A percentile compares a stretch with the other conserved stretches of the same genome.
Conservation (phyloP, 805 yeast species). For the Kluyveromyces dobzhanskii region DNA sequence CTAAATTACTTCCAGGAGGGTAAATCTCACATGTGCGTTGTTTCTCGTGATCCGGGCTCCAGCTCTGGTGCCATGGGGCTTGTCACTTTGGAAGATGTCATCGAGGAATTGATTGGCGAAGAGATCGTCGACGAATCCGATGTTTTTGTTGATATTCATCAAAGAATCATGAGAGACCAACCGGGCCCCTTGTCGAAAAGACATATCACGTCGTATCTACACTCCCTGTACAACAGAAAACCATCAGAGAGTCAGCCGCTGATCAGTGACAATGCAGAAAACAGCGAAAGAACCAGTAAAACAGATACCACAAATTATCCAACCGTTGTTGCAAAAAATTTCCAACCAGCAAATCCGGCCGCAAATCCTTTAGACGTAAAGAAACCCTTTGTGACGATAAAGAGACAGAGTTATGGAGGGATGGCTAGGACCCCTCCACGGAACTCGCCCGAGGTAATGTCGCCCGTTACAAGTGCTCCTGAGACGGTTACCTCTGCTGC, state of each 20-base stretch:
- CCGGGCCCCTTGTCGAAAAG: conserved; percentile 72
- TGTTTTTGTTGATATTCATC: conserved; percentile 84
- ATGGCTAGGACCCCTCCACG: conserved; percentile 2
- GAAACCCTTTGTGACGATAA: conserved; percentile 60
- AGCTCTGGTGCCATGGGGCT: conserved; percentile 84
- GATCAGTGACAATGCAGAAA: not conserved
- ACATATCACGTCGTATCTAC: conserved; percentile 61
- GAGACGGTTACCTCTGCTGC: too few relatives aligned
- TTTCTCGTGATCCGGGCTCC: conserved; percentile 77
- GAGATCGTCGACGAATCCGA: conserved; percentile 96
- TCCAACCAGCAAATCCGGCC: conserved; percentile 46
- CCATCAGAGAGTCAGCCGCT: conserved; percentile 16
- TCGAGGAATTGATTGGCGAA: conserved; percentile 95
- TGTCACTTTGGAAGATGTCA: conserved; percentile 91
- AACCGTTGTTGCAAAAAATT: conserved; percentile 2
- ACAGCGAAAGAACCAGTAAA: not conserved
- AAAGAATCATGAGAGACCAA: conserved; percentile 67
- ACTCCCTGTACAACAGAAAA: conserved; percentile 43
- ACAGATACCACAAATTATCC: not conserved
- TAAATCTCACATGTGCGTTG: conserved; percentile 94
- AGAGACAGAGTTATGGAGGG: conserved; percentile 23
- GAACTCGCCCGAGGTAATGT: not conserved
- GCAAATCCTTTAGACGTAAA: conserved; percentile 60
- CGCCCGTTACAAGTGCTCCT: too few relatives aligned
- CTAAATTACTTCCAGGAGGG: conserved; percentile 97